Percentiles rank a stretch among this genome's conserved stretches.
Evolutionary conservation across 805 yeast species (phyloP).

Genomic region (Cyberlindnera saturnus): DNA sequence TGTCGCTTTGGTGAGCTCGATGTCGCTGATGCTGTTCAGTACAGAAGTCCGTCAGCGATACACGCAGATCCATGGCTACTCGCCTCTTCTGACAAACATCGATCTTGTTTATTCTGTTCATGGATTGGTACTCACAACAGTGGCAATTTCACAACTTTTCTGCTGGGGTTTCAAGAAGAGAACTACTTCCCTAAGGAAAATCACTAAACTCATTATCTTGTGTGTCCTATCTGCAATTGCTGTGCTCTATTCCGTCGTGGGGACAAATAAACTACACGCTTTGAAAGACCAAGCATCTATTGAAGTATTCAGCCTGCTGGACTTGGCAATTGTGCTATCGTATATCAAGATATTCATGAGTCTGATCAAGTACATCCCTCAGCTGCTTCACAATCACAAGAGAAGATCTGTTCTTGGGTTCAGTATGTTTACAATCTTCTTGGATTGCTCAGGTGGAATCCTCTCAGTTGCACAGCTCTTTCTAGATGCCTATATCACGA

Average conservation of each 20-base stretch:
- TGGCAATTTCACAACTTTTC: conserved; percentile 35
- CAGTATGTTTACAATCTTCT: conserved; percentile 49
- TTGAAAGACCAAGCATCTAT: not conserved
- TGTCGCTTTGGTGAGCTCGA: conserved; percentile 35
- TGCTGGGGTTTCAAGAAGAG: conserved; percentile 23
- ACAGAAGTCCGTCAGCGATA: conserved; percentile 28
- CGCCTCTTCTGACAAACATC: conserved; percentile 36
- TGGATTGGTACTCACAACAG: conserved; percentile 36
- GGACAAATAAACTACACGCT: conserved; percentile 1
- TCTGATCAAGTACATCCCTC: conserved; percentile 63
- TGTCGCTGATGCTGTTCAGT: conserved; percentile 36
- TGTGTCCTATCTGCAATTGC: conserved; percentile 2
- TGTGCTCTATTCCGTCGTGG: conserved; percentile 10
- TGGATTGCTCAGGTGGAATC: conserved; percentile 33
- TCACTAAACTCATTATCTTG: conserved; percentile 17
- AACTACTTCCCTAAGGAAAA: conserved; percentile 9
- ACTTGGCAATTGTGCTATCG: conserved; percentile 30
- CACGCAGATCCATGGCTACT: conserved; percentile 24
- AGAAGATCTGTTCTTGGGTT: conserved; percentile 83
- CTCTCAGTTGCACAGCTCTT: conserved; percentile 20
- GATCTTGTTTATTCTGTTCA: conserved; percentile 44
- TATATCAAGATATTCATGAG: conserved; percentile 44
- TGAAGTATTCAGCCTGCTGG: conserved; percentile 21
- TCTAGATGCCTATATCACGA: conserved; percentile 21
- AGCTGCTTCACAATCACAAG: conserved; percentile 70